phyloP scores from a whole-genome alignment of 1,284 basidiomycete genomes.

The Puccinia triticina region DNA sequence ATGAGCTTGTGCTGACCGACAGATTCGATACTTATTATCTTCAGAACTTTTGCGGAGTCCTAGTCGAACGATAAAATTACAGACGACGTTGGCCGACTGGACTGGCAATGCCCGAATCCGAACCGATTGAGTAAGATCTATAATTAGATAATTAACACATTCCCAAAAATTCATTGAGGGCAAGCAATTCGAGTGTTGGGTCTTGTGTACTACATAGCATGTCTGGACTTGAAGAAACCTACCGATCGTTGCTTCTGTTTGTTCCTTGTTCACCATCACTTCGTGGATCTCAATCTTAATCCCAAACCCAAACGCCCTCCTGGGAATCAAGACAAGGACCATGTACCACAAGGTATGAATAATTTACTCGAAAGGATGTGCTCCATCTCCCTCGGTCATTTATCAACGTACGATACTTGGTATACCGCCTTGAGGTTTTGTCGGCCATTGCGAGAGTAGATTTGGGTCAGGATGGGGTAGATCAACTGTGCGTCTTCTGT shows the following conservation, averaged over 20 bases:
- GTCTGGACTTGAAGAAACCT: neutral
- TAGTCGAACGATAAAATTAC: conserved; percentile 27
- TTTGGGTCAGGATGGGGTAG: conserved; percentile 10
- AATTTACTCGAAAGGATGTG: neutral
- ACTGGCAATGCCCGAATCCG: conserved; percentile 11
- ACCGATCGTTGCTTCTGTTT: conserved; percentile 28
- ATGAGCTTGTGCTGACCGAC: neutral
- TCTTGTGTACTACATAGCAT: no score
- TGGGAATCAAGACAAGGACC: neutral
- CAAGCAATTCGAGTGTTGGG: neutral
- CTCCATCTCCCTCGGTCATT: neutral
- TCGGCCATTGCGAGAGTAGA: conserved; percentile 4
- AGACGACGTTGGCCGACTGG: conserved; percentile 9
- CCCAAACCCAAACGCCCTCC: conserved; percentile 16
- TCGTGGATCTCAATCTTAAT: conserved; percentile 16
- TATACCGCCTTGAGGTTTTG: conserved; percentile 26
- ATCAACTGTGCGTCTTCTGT: conserved; percentile 15
- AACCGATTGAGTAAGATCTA: conserved; percentile 27
- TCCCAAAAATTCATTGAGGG: neutral
- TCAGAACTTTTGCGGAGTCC: neutral
- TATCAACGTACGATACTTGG: conserved; percentile 23
- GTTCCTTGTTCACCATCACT: conserved; percentile 28
- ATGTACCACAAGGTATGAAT: neutral
- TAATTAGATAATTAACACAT: no score
- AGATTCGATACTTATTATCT: conserved; percentile 23